These are phyloP conservation scores for Pestalotiopsis sp. DNA, from an alignment of 2,329 filamentous ascomycete species.

Conservation along the genomic window DNA sequence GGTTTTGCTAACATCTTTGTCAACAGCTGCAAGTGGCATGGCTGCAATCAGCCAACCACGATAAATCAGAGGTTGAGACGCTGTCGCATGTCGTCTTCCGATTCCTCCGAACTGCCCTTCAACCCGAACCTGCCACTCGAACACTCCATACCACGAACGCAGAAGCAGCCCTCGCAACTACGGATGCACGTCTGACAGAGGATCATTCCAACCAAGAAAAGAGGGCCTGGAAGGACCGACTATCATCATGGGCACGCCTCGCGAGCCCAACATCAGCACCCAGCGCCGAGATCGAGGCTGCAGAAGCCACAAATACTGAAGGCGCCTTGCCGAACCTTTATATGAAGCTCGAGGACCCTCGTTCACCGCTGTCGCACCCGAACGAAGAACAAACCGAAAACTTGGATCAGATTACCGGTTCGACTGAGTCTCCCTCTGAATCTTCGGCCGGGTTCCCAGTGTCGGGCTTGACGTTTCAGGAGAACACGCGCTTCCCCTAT, in stretches of 20 bases:
- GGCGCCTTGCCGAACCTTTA: not conserved
- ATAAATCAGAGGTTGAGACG: conserved; percentile 35
- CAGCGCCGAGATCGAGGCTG: not conserved
- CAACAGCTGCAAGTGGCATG: conserved; percentile 41
- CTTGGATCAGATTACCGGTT: not conserved
- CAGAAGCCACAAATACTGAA: conserved; percentile 1
- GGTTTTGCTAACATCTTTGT: conserved; percentile 11
- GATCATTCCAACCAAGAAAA: conserved; percentile 30
- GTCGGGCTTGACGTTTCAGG: not conserved
- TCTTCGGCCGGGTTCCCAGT: not conserved
- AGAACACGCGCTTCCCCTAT: conserved; percentile 13
- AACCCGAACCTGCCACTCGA: conserved; percentile 21
- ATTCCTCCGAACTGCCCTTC: conserved; percentile 41
- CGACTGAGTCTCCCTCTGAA: not conserved
- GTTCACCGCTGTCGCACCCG: not conserved
- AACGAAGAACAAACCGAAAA: not conserved
- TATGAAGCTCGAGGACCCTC: not conserved
- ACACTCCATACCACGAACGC: conserved; percentile 22
- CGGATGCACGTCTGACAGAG: conserved; percentile 27
- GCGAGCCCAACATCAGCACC: conserved; percentile 18
- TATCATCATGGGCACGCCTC: conserved; percentile 37
- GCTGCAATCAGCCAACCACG: conserved; percentile 33
- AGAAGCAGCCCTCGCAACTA: not conserved
- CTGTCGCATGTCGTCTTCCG: conserved; percentile 47
- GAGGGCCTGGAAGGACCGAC: conserved; percentile 39